These are phyloP conservation scores for Carex pumila DNA, from an alignment of 176 grass and related monocot species.

Conservation along the genomic window DNA sequence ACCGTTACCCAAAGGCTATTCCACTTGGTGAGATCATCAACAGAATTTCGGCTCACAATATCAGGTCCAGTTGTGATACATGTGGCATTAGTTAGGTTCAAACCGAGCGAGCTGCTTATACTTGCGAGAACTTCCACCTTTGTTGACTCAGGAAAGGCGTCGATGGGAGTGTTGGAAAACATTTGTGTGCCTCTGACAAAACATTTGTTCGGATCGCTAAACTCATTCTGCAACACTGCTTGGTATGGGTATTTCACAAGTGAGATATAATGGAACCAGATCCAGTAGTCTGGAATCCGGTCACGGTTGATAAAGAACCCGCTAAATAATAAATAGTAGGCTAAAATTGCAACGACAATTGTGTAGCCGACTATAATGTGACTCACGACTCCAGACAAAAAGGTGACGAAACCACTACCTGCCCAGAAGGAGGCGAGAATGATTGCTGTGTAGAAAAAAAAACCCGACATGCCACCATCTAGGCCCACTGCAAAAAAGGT, in stretches of 20 bases:
- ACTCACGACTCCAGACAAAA: slow-evolving; percentile 53
- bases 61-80: slow-evolving; percentile 56
- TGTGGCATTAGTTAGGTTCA: slow-evolving; percentile 40
- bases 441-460: slow-evolving; percentile 54
- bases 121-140: slow-evolving; percentile 44
- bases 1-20: slow-evolving; percentile 52
- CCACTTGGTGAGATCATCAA: slow-evolving; percentile 63
- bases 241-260: slow-evolving; percentile 87
- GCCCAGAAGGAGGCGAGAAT: slow-evolving; percentile 68
- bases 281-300: slow-evolving; percentile 59
- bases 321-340: slow-evolving; percentile 70
- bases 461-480: slow-evolving; percentile 38
- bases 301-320: slow-evolving; percentile 65
- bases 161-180: slow-evolving; percentile 67
- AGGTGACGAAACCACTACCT: slow-evolving; percentile 67
- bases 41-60: slow-evolving; percentile 38
- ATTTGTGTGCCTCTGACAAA: slow-evolving; percentile 69
- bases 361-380: slow-evolving; percentile 71
- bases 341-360: slow-evolving; percentile 37
- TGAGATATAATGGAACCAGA: slow-evolving; percentile 84
- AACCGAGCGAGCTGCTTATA: slow-evolving; percentile 41
- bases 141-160: slow-evolving; percentile 24
- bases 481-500: slow-evolving; percentile 69
- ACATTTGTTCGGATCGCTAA: slow-evolving; percentile 43
- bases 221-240: slow-evolving; percentile 85